Evolutionary conservation across 2,329 filamentous ascomycete genomes (phyloP), one percentile per base, ranked within the genome.

Genomic region (Chrysoporthe cubensis): DNA sequence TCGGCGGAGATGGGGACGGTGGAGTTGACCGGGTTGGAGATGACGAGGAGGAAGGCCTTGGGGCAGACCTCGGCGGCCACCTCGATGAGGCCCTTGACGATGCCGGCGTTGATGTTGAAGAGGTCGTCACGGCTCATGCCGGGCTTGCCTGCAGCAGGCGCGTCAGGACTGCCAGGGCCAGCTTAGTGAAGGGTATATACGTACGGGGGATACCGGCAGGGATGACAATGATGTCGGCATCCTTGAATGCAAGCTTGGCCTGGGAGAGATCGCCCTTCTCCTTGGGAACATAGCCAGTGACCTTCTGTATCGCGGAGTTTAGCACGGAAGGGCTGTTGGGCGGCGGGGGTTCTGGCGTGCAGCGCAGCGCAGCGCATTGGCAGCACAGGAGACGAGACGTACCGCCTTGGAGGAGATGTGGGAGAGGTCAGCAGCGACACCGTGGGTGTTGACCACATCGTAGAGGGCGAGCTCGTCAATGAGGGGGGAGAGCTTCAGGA

Each of bases 61-160:
- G 96, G 96, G 79, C 90, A 90, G 77, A 91, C 89, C 79, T 97
- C 90, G 75, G 95, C 94, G 75, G 93, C 89, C 64, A 92, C 90
- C 85, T 97, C 91, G 75, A 96, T 91, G 74, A 99, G 87, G 75
- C 93, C 94, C 84, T 96, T 93, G 78, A 99, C 96, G 78, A 99
- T 99, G 76, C 94, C 93, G 70, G 96, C 96, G 81, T 99, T 99
- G 87, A 97, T 97, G 85, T 97, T 97, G 91, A 99, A 99, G 69
- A 99, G 92, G 79, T 98, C 96, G 77, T 99, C 96, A 84, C 96
- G 94, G 81, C 92, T 97, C 96, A 99, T 99, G 77, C 96, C 96
- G 76, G 96, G 96, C 88, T 98, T 98, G 84, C 95, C 95, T 97
- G 72, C 64, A 8, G 40, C 13, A 9, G 34, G 4, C n/a, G 48